Conservation (phyloP, 495 filamentous ascomycete genomes). For the Trichoderma reesei region DNA sequence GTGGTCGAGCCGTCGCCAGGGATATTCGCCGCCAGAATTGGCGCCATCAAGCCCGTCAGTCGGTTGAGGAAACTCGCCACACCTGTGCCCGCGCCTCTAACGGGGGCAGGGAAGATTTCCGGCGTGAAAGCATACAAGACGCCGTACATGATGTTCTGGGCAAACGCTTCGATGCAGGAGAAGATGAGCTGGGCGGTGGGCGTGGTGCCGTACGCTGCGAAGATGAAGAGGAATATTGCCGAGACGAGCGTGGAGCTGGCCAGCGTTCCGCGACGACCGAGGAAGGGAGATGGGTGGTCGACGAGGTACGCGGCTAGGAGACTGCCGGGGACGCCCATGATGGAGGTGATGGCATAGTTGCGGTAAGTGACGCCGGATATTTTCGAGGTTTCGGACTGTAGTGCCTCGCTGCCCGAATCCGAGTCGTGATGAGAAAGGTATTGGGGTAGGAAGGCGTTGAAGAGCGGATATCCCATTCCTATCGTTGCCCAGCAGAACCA, state of each 20-base stretch:
- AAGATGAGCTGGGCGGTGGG: constrained; percentile 56
- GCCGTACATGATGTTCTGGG: constrained; percentile 77
- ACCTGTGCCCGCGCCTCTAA: constrained; percentile 70
- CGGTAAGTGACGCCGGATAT: constrained; percentile 45
- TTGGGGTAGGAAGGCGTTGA: constrained; percentile 77
- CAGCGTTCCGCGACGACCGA: constrained; percentile 68
- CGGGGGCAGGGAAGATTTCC: constrained; percentile 71
- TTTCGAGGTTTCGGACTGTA: constrained; percentile 12
- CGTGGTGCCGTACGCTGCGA: constrained; percentile 47
- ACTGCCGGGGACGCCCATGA: constrained; percentile 63
- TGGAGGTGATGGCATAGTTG: constrained; percentile 65
- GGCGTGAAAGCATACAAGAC: constrained; percentile 80
- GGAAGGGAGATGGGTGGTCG: constrained; percentile 49
- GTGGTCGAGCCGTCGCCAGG: constrained; percentile 55
- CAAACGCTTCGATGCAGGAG: constrained; percentile 67
- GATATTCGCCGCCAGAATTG: constrained; percentile 62
- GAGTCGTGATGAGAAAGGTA: constrained; percentile 63
- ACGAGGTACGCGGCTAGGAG: constrained; percentile 62
- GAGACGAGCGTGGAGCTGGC: constrained; percentile 56
- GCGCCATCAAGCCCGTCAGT: constrained; percentile 63
- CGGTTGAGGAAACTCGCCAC: constrained; percentile 66
- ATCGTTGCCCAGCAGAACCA: constrained; percentile 50
- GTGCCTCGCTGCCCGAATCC: constrained; percentile 33
- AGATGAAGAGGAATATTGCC: constrained; percentile 61
- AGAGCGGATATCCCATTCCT: constrained; percentile 59